Percentiles rank a stretch among this genome's conserved stretches.
phyloP scores from a whole-genome alignment of 495 filamentous ascomycete genomes.

The Talaromyces proteolyticus region DNA sequence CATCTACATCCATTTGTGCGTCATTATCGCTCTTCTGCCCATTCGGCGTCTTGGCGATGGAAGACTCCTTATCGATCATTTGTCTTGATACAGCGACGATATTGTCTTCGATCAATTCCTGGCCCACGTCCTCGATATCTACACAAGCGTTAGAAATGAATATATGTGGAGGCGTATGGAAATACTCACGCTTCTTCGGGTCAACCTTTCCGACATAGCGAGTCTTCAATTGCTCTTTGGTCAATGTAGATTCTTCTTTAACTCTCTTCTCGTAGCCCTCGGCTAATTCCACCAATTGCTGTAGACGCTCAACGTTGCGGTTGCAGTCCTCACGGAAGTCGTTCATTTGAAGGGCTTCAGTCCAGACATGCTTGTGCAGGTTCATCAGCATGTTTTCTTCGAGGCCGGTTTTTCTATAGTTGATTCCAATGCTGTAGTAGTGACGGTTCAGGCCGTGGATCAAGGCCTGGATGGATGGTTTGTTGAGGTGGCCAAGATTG shows the following conservation, averaged over 20 bases:
- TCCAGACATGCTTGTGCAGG: conserved; percentile 98
- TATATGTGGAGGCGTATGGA: not conserved
- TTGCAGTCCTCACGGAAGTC: conserved; percentile 83
- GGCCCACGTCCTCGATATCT: conserved; percentile 92
- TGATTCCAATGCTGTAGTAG: conserved; percentile 98
- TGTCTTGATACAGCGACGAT: conserved; percentile 93
- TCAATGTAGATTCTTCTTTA: conserved; percentile 95
- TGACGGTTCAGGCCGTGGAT: conserved; percentile 97
- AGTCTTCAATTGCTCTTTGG: conserved; percentile 96
- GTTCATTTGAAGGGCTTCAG: conserved; percentile 93
- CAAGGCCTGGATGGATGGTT: conserved; percentile 97
- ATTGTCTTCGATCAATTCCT: conserved; percentile 96
- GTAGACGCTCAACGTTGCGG: conserved; percentile 78
- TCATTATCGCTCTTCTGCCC: conserved; percentile 51
- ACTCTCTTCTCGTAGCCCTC: conserved; percentile 98
- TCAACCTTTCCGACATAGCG: conserved; percentile 98
- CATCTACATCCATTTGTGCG: conserved; percentile 52
- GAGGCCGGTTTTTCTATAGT: conserved; percentile 94
- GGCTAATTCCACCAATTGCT: conserved; percentile 79
- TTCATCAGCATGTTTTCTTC: conserved; percentile 99
- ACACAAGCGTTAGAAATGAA: conserved; percentile 16
- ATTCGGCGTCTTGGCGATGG: conserved; percentile 45
- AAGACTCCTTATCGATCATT: conserved; percentile 99
- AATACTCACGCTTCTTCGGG: conserved; percentile 83
- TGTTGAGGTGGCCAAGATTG: conserved; percentile 96